phyloP scores from a whole-genome alignment of 2,329 filamentous ascomycete genomes.

The Xylariaceae sp. region DNA sequence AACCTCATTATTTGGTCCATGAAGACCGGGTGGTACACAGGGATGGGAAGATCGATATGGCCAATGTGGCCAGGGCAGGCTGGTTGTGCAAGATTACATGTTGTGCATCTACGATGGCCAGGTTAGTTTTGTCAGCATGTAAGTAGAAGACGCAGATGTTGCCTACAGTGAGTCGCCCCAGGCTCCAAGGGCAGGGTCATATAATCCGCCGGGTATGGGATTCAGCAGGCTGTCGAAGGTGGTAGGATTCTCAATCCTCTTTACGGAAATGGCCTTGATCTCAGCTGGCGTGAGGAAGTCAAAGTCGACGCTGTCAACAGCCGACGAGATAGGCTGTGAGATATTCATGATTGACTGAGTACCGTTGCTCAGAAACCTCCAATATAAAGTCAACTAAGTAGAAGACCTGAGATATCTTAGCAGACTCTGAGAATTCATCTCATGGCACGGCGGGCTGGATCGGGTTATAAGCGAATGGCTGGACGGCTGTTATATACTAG shows the following conservation, averaged over 20 bases:
- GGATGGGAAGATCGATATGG: slow-evolving; percentile 91
- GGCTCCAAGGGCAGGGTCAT: slow-evolving; percentile 88
- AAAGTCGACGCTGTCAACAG: slow-evolving; percentile 87
- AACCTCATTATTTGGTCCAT: slow-evolving; percentile 89
- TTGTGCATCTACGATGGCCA: slow-evolving; percentile 70
- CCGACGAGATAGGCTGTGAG: slow-evolving; percentile 79
- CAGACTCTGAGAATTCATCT: slow-evolving; percentile 19
- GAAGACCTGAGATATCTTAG: neutral
- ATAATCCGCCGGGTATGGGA: slow-evolving; percentile 86
- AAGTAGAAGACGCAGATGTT: slow-evolving; percentile 2
- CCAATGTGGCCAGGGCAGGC: slow-evolving; percentile 91
- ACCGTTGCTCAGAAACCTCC: neutral
- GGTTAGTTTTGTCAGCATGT: slow-evolving; percentile 13
- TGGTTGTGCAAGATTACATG: slow-evolving; percentile 81
- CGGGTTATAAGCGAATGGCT: slow-evolving; percentile 2
- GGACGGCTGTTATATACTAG: slow-evolving; percentile 8
- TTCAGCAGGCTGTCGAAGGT: slow-evolving; percentile 95
- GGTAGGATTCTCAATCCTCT: slow-evolving; percentile 87
- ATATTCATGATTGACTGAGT: slow-evolving; percentile 60
- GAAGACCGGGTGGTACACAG: slow-evolving; percentile 95
- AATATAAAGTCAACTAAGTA: neutral
- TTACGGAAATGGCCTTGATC: slow-evolving; percentile 87
- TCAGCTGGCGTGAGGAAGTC: slow-evolving; percentile 80
- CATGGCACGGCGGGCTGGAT: slow-evolving; percentile 5
- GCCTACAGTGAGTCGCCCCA: slow-evolving; percentile 83